Conservation (phyloP, 129 eudicot genomes). For the Flaveria linearis region DNA sequence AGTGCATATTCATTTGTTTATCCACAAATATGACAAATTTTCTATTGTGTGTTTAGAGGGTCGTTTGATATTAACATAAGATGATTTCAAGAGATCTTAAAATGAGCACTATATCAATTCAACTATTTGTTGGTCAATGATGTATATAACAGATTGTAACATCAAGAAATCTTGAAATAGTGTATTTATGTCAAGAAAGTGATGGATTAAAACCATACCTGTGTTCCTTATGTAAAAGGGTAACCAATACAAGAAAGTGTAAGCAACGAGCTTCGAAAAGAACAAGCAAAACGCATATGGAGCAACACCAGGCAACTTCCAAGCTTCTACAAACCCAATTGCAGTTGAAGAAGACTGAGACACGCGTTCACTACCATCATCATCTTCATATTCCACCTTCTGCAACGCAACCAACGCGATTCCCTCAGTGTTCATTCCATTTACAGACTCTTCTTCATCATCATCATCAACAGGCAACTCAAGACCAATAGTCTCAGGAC, state of each 20-base stretch:
- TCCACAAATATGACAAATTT: too few species aligned
- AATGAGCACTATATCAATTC: neutral
- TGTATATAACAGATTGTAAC: neutral
- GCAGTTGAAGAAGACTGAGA: constrained; percentile 42
- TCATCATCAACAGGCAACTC: constrained; percentile 50
- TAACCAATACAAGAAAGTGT: constrained; percentile 95
- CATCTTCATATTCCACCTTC: constrained; percentile 42
- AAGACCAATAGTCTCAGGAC: constrained; percentile 70
- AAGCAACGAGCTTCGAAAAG: constrained; percentile 97
- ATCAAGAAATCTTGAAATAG: constrained; percentile 5
- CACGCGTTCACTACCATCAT: constrained; percentile 29
- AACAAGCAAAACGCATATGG: constrained; percentile 83
- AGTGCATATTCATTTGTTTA: too few species aligned
- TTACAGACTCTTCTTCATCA: constrained; percentile 34
- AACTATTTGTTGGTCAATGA: neutral
- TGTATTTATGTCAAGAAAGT: neutral
- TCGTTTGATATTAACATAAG: neutral
- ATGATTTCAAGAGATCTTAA: constrained; percentile 9
- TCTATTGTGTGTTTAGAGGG: too few species aligned
- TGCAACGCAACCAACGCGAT: constrained; percentile 53
- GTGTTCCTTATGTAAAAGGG: constrained; percentile 95
- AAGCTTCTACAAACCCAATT: constrained; percentile 85
- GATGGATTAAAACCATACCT: constrained; percentile 43
- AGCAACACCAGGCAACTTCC: constrained; percentile 86
- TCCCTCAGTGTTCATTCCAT: constrained; percentile 57